A percentile compares a stretch with the other conserved stretches of the same genome.
phyloP scores from a whole-genome alignment of 768 basidiomycete genomes.

The Sporobolomyces pararoseus region DNA sequence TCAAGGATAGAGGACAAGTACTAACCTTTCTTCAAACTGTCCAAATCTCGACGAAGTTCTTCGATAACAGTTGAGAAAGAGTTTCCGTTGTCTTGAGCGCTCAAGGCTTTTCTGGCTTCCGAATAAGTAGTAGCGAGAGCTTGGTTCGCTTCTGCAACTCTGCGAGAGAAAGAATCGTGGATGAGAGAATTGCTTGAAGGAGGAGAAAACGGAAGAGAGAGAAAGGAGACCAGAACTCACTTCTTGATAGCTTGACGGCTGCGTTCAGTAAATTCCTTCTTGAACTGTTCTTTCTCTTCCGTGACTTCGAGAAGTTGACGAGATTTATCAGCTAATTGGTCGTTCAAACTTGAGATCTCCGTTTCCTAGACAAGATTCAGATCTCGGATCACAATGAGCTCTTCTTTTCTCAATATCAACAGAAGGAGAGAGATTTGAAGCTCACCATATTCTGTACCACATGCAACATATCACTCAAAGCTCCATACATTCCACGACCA shows the following conservation, averaged over 20 bases:
- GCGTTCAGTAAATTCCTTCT: background rate
- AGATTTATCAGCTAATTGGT: background rate
- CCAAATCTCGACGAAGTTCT: background rate
- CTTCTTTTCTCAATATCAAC: no score
- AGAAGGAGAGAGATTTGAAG: no score
- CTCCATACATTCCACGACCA: background rate
- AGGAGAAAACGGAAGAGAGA: background rate
- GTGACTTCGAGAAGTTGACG: background rate
- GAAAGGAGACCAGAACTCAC: background rate
- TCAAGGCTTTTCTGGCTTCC: background rate
- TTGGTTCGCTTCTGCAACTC: background rate
- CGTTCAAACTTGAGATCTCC: background rate
- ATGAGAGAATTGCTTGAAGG: no score
- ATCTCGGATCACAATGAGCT: no score
- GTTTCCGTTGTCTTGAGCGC: no score
- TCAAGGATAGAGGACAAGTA: background rate
- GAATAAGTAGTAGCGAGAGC: background rate
- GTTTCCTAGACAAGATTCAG: no score
- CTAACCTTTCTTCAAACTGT: constrained; percentile 1
- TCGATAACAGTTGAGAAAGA: background rate
- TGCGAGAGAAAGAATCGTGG: background rate
- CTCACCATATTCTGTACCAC: background rate
- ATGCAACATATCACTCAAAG: background rate
- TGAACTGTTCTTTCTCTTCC: constrained; percentile 20
- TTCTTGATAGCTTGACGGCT: background rate